Conservation (phyloP, 2,329 filamentous ascomycete species). For the Xylariomycetidae sp. region DNA sequence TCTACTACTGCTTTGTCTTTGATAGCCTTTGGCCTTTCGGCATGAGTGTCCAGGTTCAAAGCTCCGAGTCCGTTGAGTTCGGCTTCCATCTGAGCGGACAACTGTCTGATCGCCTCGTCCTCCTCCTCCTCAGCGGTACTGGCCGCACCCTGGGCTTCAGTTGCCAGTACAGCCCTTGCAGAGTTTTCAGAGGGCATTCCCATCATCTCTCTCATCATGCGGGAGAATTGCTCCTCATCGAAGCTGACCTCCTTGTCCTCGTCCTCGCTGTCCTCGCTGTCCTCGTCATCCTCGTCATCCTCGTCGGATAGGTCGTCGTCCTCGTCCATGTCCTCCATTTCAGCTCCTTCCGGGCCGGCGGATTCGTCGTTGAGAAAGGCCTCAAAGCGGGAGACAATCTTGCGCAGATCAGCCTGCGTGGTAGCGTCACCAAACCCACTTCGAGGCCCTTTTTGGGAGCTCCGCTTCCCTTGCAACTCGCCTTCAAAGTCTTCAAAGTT, state of each 20-base stretch:
- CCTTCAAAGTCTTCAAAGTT: slow-evolving; percentile 83
- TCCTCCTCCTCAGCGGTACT: slow-evolving; percentile 43
- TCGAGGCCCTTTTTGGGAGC: slow-evolving; percentile 4
- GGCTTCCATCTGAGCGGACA: slow-evolving; percentile 64
- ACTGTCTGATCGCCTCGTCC: slow-evolving; percentile 55
- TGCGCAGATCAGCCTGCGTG: slow-evolving; percentile 71
- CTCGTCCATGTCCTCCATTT: slow-evolving; percentile 64
- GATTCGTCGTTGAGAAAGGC: slow-evolving; percentile 81
- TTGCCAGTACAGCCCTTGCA: not conserved
- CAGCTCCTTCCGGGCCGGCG: slow-evolving; percentile 73
- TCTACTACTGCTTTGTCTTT: too few relatives aligned
- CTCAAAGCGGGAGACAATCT: slow-evolving; percentile 92
- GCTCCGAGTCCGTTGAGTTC: slow-evolving; percentile 67
- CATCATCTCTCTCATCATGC: slow-evolving; percentile 92
- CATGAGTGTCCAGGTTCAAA: slow-evolving; percentile 44
- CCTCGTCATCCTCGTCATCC: slow-evolving; percentile 44
- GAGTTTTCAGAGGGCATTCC: slow-evolving; percentile 44
- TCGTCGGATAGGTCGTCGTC: slow-evolving; percentile 51
- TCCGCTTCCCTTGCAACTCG: slow-evolving; percentile 56
- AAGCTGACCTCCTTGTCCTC: slow-evolving; percentile 75
- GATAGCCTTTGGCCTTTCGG: slow-evolving; percentile 25
- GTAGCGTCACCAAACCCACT: slow-evolving; percentile 57
- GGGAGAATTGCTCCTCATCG: slow-evolving; percentile 76
- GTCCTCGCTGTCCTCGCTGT: slow-evolving; percentile 53
- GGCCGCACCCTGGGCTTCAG: slow-evolving; percentile 19